Conservation (phyloP, 2,329 filamentous ascomycete genomes). For the Hypoxylon sp. region DNA sequence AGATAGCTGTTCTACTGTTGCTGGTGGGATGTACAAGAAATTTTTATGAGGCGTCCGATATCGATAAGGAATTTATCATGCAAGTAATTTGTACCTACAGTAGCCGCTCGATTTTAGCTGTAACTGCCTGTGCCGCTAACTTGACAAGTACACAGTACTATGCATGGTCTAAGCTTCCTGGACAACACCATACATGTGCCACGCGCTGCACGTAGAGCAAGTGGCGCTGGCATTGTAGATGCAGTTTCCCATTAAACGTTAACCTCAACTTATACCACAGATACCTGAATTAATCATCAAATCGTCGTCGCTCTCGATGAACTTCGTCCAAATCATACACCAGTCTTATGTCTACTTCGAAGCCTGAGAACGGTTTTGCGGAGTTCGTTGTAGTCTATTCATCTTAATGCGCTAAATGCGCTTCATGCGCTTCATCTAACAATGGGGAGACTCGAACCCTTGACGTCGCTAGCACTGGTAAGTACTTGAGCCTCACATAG, state of each 20-base stretch:
- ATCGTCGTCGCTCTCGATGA: background rate
- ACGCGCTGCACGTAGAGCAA: background rate
- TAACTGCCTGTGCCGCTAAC: background rate
- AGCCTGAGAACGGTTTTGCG: background rate
- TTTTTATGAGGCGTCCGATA: conserved; percentile 46
- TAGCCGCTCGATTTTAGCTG: background rate
- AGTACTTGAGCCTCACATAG: conserved; percentile 41
- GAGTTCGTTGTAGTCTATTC: conserved; percentile 1
- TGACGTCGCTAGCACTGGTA: conserved; percentile 71
- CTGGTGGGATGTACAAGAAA: conserved; percentile 45
- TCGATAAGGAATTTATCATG: conserved; percentile 46
- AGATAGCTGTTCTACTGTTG: conserved; percentile 16
- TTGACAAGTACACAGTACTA: background rate
- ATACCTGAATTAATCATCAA: background rate
- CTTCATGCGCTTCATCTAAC: conserved; percentile 39
- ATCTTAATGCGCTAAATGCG: conserved; percentile 20
- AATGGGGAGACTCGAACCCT: conserved; percentile 70
- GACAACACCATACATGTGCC: conserved; percentile 1
- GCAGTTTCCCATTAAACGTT: background rate
- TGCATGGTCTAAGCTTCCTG: conserved; percentile 4
- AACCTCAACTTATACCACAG: too few relatives aligned
- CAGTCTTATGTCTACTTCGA: background rate
- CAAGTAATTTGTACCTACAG: conserved; percentile 27
- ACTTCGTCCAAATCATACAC: background rate
- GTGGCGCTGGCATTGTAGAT: background rate